These are phyloP conservation scores for Yamadazyma atmosphaerica DNA, from an alignment of 1,139 yeast species.

Conservation along the genomic window DNA sequence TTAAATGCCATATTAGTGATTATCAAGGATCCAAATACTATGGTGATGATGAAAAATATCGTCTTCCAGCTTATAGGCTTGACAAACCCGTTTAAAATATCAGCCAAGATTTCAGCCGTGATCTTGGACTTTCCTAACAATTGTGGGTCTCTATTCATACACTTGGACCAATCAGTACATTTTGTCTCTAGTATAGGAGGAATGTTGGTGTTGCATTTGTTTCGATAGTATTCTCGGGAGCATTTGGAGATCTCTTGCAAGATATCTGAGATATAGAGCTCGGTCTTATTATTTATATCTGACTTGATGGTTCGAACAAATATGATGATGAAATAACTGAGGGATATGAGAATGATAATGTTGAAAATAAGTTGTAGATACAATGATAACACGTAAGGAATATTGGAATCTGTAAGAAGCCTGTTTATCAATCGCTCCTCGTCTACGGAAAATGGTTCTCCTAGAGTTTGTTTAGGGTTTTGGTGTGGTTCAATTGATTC, in stretches of 20 bases:
- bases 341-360: constrained; percentile 52
- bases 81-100: constrained; percentile 74
- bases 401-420: constrained; percentile 17
- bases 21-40: constrained; percentile 22
- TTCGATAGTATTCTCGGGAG: constrained; percentile 64
- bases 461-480: neutral
- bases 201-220: constrained; percentile 57
- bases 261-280: constrained; percentile 58
- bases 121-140: constrained; percentile 74
- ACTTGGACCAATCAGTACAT: constrained; percentile 75
- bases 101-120: constrained; percentile 82
- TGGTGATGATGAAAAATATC: constrained; percentile 39
- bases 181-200: constrained; percentile 75
- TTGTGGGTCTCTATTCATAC: constrained; percentile 86
- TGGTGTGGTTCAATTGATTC: constrained; percentile 5
- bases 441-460: constrained; percentile 2
- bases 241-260: constrained; percentile 71
- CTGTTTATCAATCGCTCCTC: constrained; percentile 9
- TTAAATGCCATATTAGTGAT: constrained; percentile 23
- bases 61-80: constrained; percentile 78
- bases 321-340: constrained; percentile 54
- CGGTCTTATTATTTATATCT: constrained; percentile 73
- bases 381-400: constrained; percentile 68
- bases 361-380: constrained; percentile 74
- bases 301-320: constrained; percentile 61